A percentile compares a stretch with the other conserved stretches of the same genome.
These are phyloP conservation scores for Suillus bovinus DNA, from an alignment of 768 basidiomycete species.

Conservation along the genomic window DNA sequence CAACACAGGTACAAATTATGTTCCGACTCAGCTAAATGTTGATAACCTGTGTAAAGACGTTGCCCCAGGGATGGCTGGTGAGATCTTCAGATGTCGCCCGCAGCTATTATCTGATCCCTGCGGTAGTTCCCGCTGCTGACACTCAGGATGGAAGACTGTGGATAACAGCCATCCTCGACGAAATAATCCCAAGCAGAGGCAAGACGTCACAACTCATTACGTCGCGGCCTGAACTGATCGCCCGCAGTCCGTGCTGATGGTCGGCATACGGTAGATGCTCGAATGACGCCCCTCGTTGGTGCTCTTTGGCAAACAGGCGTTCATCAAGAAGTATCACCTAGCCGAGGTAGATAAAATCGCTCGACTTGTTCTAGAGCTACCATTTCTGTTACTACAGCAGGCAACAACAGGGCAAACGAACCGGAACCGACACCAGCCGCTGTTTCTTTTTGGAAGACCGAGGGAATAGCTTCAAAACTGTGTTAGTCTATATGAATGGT, in stretches of 20 bases:
- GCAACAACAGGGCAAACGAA: neutral
- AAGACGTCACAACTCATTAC: neutral
- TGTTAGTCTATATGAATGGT: neutral
- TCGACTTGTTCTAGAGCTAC: neutral
- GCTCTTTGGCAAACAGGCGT: constrained; percentile 1
- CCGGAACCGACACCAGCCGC: neutral
- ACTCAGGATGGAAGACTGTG: neutral
- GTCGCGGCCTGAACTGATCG: neutral
- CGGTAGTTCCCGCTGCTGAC: neutral
- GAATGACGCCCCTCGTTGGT: neutral
- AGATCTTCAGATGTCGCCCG: neutral
- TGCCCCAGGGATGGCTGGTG: neutral
- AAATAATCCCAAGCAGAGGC: neutral
- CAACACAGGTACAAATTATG: neutral
- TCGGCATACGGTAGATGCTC: neutral
- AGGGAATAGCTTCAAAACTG: neutral
- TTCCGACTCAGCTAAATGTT: neutral
- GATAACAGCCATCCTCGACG: neutral
- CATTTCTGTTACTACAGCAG: neutral
- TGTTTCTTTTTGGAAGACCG: neutral
- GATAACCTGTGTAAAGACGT: neutral
- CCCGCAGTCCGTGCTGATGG: neutral
- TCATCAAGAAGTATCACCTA: neutral
- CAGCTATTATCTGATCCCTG: neutral
- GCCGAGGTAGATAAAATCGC: neutral